Conservation (phyloP, 257 asterid genomes). For the Marsdenia floribunda region DNA sequence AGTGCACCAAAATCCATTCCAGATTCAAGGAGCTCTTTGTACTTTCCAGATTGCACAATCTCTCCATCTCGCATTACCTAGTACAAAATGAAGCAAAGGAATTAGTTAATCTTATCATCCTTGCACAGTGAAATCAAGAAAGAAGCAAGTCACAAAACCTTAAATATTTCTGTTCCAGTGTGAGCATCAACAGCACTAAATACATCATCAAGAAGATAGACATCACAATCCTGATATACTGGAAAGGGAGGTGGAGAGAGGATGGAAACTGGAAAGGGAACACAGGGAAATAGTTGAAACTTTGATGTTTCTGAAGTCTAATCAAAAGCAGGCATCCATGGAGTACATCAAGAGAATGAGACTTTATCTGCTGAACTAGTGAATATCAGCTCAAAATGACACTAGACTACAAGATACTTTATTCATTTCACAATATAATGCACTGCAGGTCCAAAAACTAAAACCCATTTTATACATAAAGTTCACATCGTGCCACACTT, state of each 20-base stretch:
- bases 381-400: neutral
- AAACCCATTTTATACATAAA: neutral
- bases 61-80: slow-evolving; percentile 70
- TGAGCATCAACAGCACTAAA: slow-evolving; percentile 96
- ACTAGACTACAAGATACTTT: neutral
- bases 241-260: slow-evolving; percentile 12
- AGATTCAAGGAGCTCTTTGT: slow-evolving; percentile 34
- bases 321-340: neutral
- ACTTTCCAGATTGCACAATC: slow-evolving; percentile 68
- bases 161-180: slow-evolving; percentile 72
- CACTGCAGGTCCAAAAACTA: neutral
- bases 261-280: neutral
- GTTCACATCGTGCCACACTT: neutral
- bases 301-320: neutral
- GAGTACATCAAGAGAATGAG: neutral
- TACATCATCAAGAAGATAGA: slow-evolving; percentile 67
- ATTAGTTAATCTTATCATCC: neutral
- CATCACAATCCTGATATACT: slow-evolving; percentile 64
- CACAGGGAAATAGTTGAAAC: neutral
- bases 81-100: slow-evolving; percentile 2
- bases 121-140: neutral
- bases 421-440: neutral
- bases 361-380: neutral
- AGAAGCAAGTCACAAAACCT: slow-evolving; percentile 31
- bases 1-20: slow-evolving; percentile 56